Conservation (phyloP, 306 rosid genomes). For the Malus sieversii region DNA sequence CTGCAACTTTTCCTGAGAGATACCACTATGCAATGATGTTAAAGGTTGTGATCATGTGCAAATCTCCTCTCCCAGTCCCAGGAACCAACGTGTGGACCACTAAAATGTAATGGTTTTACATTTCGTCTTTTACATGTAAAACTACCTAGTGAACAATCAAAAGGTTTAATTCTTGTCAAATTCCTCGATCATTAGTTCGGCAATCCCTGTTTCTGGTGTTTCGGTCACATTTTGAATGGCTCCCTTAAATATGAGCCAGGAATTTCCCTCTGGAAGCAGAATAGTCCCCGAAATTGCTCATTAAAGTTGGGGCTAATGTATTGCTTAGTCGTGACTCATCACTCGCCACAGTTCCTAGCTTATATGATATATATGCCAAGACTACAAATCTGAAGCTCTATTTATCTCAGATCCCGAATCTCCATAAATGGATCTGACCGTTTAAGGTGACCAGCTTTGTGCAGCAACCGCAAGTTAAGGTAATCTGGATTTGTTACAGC, state of each 20-base stretch:
- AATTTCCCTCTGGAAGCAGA: not conserved
- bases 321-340: not conserved
- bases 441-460: too few relatives aligned
- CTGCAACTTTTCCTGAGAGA: not conserved
- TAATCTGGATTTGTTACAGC: too few relatives aligned
- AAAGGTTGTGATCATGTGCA: not conserved
- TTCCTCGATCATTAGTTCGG: too few relatives aligned
- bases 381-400: fast-evolving
- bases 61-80: not conserved
- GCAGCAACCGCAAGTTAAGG: too few relatives aligned
- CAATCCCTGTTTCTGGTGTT: not conserved
- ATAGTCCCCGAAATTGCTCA: not conserved
- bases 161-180: too few relatives aligned
- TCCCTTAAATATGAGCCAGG: not conserved
- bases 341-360: not conserved
- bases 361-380: not conserved
- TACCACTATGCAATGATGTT: not conserved
- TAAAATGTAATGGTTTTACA: too few relatives aligned
- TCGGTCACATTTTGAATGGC: not conserved
- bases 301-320: not conserved
- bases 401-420: too few relatives aligned
- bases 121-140: too few relatives aligned
- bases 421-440: too few relatives aligned
- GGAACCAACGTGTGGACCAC: not conserved
- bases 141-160: not conserved